Evolutionary conservation across 768 basidiomycete genomes (phyloP).

Genomic region (Suillus weaverae): DNA sequence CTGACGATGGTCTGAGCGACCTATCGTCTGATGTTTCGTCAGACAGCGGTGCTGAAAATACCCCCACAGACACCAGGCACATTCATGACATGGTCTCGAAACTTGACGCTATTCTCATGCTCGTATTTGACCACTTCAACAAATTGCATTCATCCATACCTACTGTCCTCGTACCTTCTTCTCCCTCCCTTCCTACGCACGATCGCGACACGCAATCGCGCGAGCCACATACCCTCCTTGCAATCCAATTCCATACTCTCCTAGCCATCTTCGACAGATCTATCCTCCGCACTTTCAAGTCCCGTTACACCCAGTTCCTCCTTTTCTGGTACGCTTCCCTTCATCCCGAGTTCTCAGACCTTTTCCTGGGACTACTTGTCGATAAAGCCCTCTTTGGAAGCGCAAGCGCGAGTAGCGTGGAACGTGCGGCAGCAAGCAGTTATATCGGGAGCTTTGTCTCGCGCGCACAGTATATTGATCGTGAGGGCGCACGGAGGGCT

Average conservation of each 20-base stretch:
- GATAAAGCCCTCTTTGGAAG: slow-evolving; percentile 76
- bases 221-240: slow-evolving; percentile 38
- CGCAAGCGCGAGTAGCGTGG: slow-evolving; percentile 47
- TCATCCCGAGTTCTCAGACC: slow-evolving; percentile 83
- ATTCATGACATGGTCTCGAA: slow-evolving; percentile 90
- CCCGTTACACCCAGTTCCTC: slow-evolving; percentile 96
- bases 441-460: slow-evolving; percentile 93
- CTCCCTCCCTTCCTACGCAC: slow-evolving; percentile 20
- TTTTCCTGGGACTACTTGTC: slow-evolving; percentile 94
- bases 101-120: slow-evolving; percentile 81
- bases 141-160: slow-evolving; percentile 37
- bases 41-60: slow-evolving; percentile 43
- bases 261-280: slow-evolving; percentile 92
- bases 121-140: slow-evolving; percentile 85
- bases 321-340: slow-evolving; percentile 95
- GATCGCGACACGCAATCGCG: slow-evolving; percentile 28
- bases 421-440: slow-evolving; percentile 87
- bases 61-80: slow-evolving; percentile 52
- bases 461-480: slow-evolving; percentile 83
- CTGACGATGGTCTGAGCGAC: slow-evolving; percentile 64
- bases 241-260: slow-evolving; percentile 79
- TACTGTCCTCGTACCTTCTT: slow-evolving; percentile 17
- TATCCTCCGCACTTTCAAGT: slow-evolving; percentile 94
- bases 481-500: slow-evolving; percentile 69
- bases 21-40: slow-evolving; percentile 70